Percentiles rank a stretch among this genome's conserved stretches.
Evolutionary conservation across 306 rosid genomes (phyloP).

Genomic region (Castanopsis chinensis): DNA sequence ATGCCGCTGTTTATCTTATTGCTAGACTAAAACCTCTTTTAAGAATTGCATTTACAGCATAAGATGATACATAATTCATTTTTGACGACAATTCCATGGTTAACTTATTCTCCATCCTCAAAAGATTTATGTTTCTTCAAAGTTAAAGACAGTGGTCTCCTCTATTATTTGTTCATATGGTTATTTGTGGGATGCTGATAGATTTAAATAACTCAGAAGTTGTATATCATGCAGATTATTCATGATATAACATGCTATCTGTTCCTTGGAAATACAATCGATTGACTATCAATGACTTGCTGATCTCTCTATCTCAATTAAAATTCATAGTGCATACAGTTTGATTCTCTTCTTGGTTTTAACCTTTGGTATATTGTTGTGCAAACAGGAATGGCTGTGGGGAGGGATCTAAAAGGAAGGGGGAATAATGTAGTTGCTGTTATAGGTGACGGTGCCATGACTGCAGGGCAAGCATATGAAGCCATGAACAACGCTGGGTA

Average conservation of each 20-base stretch:
- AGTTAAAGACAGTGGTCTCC: not conserved
- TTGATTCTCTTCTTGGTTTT: slow-evolving; percentile 22
- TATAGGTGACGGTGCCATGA: slow-evolving; percentile 99
- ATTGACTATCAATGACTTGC: not conserved
- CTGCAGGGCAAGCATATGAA: slow-evolving; percentile 99
- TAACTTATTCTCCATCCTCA: not conserved
- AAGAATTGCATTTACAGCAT: not conserved
- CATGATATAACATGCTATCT: not conserved
- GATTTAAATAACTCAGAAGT: not conserved
- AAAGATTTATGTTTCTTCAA: not conserved
- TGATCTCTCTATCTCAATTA: not conserved
- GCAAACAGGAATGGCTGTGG: slow-evolving; percentile 91
- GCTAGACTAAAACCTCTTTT: not conserved
- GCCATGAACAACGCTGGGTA: slow-evolving; percentile 99
- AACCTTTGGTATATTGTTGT: slow-evolving; percentile 20
- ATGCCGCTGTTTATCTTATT: not conserved
- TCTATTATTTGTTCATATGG: not conserved
- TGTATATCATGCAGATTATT: not conserved
- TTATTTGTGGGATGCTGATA: not conserved
- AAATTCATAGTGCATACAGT: not conserved
- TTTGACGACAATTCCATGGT: not conserved
- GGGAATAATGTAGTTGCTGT: slow-evolving; percentile 78
- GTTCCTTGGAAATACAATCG: not conserved
- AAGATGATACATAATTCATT: not conserved
- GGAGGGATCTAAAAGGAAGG: slow-evolving; percentile 84